These are phyloP conservation scores for Eutrema yunnanense DNA, from an alignment of 345 rosid genomes.

Conservation along the genomic window DNA sequence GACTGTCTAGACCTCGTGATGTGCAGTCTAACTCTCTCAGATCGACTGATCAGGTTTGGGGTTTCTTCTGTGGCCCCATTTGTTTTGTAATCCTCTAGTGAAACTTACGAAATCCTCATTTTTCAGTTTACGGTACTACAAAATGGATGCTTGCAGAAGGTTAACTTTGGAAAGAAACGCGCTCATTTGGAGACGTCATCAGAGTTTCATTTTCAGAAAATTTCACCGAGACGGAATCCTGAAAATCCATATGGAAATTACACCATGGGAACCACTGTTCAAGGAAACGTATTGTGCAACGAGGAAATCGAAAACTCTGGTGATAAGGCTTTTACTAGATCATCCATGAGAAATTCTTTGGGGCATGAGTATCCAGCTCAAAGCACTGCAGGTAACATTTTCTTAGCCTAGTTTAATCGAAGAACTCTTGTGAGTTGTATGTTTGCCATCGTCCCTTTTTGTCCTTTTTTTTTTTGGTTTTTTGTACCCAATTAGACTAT, in stretches of 20 bases:
- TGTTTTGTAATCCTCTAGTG: neutral
- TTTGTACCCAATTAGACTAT: neutral
- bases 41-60: slow-evolving; percentile 45
- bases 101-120: neutral
- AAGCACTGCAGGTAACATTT: slow-evolving; percentile 42
- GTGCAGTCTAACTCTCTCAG: slow-evolving; percentile 15
- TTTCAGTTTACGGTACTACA: slow-evolving; percentile 41
- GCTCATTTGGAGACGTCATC: slow-evolving; percentile 33
- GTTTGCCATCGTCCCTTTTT: neutral
- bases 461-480: neutral
- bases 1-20: slow-evolving; percentile 19
- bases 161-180: slow-evolving; percentile 32
- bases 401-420: neutral
- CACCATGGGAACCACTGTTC: slow-evolving; percentile 11
- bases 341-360: slow-evolving; percentile 18
- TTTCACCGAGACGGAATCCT: slow-evolving; percentile 11
- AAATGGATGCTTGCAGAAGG: slow-evolving; percentile 40
- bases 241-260: slow-evolving; percentile 1
- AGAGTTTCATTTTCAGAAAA: slow-evolving; percentile 29
- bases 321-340: slow-evolving; percentile 22
- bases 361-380: slow-evolving; percentile 21
- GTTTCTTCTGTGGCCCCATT: neutral
- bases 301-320: slow-evolving; percentile 24
- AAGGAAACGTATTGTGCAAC: neutral
- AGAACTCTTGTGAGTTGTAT: neutral